Percentiles rank a stretch among this genome's conserved stretches.
Evolutionary conservation across 169 alveolate species (phyloP).

Genomic region (Eimeria sp.): DNA sequence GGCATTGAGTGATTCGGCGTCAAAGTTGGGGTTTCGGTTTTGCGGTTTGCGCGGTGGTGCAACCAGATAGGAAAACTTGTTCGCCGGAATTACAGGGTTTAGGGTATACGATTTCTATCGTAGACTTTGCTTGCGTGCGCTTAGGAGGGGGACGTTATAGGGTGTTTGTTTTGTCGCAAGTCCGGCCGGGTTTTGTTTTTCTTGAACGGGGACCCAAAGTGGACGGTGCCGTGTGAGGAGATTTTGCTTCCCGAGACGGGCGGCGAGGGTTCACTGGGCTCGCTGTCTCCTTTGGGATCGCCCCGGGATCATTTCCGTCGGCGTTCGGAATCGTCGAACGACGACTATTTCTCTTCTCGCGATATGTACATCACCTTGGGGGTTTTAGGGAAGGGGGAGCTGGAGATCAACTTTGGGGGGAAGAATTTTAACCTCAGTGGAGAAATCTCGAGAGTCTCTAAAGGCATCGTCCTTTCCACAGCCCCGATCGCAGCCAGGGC

Average conservation of each 20-base stretch:
- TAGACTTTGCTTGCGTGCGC: neutral
- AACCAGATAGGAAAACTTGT: too few species aligned
- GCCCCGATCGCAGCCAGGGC: conserved; percentile 70
- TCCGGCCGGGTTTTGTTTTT: conserved; percentile 34
- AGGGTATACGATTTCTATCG: neutral
- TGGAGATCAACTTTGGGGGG: conserved; percentile 72
- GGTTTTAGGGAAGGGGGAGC: conserved; percentile 60
- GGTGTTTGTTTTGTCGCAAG: conserved; percentile 64
- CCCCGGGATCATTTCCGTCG: neutral
- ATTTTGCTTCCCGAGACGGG: conserved; percentile 44
- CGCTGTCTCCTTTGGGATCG: conserved; percentile 4
- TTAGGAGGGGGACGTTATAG: conserved; percentile 78
- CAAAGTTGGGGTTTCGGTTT: too few species aligned
- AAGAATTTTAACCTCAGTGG: conserved; percentile 38
- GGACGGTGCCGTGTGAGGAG: conserved; percentile 28
- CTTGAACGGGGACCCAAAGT: conserved; percentile 60
- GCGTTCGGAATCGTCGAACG: neutral
- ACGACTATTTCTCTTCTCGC: neutral
- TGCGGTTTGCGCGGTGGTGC: too few species aligned
- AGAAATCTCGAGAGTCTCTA: conserved; percentile 18
- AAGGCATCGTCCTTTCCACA: conserved; percentile 50
- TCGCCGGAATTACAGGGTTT: neutral
- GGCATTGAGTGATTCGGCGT: too few species aligned
- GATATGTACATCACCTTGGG: conserved; percentile 73
- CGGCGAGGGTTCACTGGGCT: conserved; percentile 13